Evolutionary conservation across 192 early-diverging fungal species (phyloP).

Genomic region (Umbelopsis vinacea): DNA sequence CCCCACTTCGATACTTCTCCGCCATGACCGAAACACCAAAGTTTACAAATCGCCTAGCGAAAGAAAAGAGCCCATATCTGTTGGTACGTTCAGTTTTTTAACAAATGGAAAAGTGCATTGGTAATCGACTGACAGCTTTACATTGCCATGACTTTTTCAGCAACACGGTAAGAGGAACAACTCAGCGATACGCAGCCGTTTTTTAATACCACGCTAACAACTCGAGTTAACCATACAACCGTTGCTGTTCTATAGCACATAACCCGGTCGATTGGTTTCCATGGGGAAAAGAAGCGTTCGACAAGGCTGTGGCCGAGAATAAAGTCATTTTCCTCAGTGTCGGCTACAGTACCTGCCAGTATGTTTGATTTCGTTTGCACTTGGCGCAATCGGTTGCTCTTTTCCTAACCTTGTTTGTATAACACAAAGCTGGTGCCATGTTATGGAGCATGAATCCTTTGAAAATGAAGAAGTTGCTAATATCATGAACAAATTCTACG

Average conservation of each 20-base stretch:
- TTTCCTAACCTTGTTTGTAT: not conserved
- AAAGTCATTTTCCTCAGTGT: conserved; percentile 69
- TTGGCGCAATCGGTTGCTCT: not conserved
- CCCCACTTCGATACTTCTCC: not conserved
- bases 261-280: conserved; percentile 72
- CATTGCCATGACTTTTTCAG: conserved; percentile 12
- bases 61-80: conserved; percentile 65
- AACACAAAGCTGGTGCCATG: conserved; percentile 58
- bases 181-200: not conserved
- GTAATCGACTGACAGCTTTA: not conserved
- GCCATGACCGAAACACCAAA: conserved; percentile 1
- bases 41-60: conserved; percentile 52
- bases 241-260: conserved; percentile 31
- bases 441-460: conserved; percentile 72
- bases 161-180: conserved; percentile 40
- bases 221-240: not conserved
- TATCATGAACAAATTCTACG: conserved; percentile 63
- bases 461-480: conserved; percentile 57
- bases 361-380: conserved; percentile 23
- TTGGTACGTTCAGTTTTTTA: conserved; percentile 39
- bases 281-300: conserved; percentile 67
- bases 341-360: conserved; percentile 71
- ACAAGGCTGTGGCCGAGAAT: conserved; percentile 52
- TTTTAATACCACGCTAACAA: not conserved
- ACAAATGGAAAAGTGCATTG: not conserved